phyloP scores from a whole-genome alignment of 2,329 filamentous ascomycete species.

The Xylaria polymorpha region DNA sequence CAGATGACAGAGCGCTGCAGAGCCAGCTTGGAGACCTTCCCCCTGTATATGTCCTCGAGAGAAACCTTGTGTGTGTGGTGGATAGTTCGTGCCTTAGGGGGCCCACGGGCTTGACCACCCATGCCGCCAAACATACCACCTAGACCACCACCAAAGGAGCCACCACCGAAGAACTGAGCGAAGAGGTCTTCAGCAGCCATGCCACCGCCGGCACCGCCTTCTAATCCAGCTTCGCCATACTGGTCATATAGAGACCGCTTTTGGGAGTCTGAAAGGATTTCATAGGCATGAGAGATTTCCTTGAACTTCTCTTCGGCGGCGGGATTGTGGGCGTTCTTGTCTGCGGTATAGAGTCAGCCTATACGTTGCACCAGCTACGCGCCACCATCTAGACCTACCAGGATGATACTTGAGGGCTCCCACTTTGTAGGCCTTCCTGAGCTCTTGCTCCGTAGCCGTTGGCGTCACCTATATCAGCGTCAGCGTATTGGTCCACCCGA shows the following conservation, averaged over 20 bases:
- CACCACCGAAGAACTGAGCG: conserved; percentile 92
- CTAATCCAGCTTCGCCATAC: conserved; percentile 96
- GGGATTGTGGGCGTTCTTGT: conserved; percentile 96
- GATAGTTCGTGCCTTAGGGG: conserved; percentile 91
- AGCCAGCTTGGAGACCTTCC: conserved; percentile 97
- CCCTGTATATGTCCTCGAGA: conserved; percentile 96
- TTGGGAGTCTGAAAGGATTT: conserved; percentile 90
- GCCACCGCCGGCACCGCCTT: conserved; percentile 84
- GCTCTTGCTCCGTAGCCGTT: conserved; percentile 82
- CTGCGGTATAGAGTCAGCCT: conserved; percentile 57
- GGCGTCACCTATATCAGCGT: conserved; percentile 72
- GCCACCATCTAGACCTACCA: conserved; percentile 62
- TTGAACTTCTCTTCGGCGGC: conserved; percentile 98
- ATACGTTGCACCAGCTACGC: conserved; percentile 1
- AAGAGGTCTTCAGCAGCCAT: conserved; percentile 98
- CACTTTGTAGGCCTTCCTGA: conserved; percentile 92
- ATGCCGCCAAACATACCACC: conserved; percentile 81
- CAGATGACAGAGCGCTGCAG: conserved; percentile 98
- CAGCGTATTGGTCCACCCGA: conserved; percentile 29
- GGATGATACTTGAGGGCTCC: conserved; percentile 86
- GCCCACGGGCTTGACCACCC: conserved; percentile 82
- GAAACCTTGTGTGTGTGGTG: conserved; percentile 99
- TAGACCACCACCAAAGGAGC: conserved; percentile 77
- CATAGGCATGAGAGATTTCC: conserved; percentile 94
- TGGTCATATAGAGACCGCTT: conserved; percentile 95